Evolutionary conservation across 306 rosid species (phyloP).

Genomic region (Lotus japonicus): DNA sequence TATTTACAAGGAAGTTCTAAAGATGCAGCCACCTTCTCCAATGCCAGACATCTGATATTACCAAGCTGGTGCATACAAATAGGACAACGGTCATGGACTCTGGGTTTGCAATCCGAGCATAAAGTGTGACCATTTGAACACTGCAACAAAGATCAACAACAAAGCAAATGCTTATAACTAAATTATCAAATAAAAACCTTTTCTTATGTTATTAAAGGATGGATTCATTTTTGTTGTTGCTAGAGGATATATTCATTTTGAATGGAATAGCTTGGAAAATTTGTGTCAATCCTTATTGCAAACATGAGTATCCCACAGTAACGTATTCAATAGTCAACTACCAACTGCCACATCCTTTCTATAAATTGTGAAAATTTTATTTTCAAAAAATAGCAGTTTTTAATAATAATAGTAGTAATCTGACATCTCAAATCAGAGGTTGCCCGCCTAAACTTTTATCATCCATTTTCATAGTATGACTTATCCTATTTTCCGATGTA

Average conservation of each 20-base stretch:
- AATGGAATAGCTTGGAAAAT: too few species aligned
- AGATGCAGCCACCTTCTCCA: constrained; percentile 95
- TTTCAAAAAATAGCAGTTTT: not conserved
- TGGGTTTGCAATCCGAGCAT: constrained; percentile 90
- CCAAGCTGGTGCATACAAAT: constrained; percentile 93
- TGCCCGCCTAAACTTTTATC: not conserved
- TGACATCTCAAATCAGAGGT: not conserved
- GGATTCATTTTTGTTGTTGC: too few species aligned
- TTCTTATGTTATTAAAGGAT: too few species aligned
- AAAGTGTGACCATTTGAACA: constrained; percentile 94
- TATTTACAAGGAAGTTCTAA: constrained; percentile 92
- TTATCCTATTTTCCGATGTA: too few species aligned
- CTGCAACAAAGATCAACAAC: constrained; percentile 30
- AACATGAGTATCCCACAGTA: not conserved
- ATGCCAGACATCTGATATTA: constrained; percentile 86
- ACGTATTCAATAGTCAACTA: not conserved
- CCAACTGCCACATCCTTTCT: not conserved
- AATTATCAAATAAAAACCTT: not conserved
- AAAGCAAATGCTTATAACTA: not conserved
- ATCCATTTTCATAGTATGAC: not conserved
- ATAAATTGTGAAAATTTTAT: not conserved
- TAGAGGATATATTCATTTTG: not conserved
- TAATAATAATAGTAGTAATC: not conserved
- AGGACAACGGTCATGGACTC: constrained; percentile 94
- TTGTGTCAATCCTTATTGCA: not conserved